Evolutionary conservation across 495 filamentous ascomycete genomes (phyloP).

Genomic region (Letharia columbiana): DNA sequence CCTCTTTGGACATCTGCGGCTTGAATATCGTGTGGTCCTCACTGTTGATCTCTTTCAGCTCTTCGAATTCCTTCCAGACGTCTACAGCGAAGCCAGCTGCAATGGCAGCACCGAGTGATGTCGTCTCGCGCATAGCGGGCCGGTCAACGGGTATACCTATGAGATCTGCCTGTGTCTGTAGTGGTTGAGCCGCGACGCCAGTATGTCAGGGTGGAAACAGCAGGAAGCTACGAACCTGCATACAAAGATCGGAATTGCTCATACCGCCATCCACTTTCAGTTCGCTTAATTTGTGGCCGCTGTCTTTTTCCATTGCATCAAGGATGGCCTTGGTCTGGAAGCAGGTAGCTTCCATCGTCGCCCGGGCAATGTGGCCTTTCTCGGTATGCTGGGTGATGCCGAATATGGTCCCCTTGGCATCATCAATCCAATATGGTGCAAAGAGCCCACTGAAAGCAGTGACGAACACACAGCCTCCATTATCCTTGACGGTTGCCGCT

Average conservation of each 20-base stretch:
- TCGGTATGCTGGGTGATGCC: constrained; percentile 89
- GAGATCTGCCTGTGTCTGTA: constrained; percentile 77
- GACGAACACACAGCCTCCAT: constrained; percentile 86
- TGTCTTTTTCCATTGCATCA: constrained; percentile 91
- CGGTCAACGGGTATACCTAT: constrained; percentile 82
- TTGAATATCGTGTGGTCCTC: constrained; percentile 65
- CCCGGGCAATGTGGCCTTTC: constrained; percentile 84
- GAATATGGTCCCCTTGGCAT: constrained; percentile 81
- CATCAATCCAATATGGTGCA: constrained; percentile 98
- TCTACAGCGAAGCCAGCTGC: constrained; percentile 81
- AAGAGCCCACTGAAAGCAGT: constrained; percentile 95
- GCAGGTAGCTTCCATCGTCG: constrained; percentile 90
- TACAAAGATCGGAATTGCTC: constrained; percentile 87
- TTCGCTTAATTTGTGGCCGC: constrained; percentile 61
- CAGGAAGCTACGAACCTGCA: constrained; percentile 56
- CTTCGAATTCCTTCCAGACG: constrained; percentile 72
- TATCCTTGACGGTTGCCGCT: constrained; percentile 76
- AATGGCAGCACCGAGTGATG: constrained; percentile 86
- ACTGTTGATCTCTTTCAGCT: constrained; percentile 71
- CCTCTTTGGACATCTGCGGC: constrained; percentile 52
- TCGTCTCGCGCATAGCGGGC: constrained; percentile 88
- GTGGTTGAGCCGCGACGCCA: constrained; percentile 14
- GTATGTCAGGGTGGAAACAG: background rate
- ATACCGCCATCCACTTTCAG: constrained; percentile 91
- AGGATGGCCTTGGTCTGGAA: constrained; percentile 94